These are phyloP conservation scores for Pichia exigua DNA, from an alignment of 805 yeast genomes.

Conservation along the genomic window DNA sequence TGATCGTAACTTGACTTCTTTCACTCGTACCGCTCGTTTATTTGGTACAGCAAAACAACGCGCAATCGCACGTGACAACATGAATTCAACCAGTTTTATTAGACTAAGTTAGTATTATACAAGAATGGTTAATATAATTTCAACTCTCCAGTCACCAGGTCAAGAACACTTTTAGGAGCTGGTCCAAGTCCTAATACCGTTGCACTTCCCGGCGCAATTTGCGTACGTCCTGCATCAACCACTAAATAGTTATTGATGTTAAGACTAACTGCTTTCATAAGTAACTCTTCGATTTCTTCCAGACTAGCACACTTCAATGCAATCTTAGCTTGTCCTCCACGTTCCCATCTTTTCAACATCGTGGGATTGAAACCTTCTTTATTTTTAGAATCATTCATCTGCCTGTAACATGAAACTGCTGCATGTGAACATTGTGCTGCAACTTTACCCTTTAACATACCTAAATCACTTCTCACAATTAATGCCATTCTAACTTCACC, in stretches of 20 bases:
- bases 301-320: conserved; percentile 65
- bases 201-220: conserved; percentile 91
- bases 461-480: conserved; percentile 79
- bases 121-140: no score
- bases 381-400: conserved; percentile 42
- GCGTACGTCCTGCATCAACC: conserved; percentile 96
- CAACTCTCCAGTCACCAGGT: conserved; percentile 72
- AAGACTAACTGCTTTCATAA: conserved; percentile 70
- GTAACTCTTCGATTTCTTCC: conserved; percentile 67
- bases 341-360: conserved; percentile 68
- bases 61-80: neutral
- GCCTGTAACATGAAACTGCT: conserved; percentile 80
- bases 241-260: conserved; percentile 76
- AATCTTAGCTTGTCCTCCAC: conserved; percentile 88
- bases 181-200: conserved; percentile 98
- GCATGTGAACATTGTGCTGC: conserved; percentile 99
- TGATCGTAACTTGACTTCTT: no score
- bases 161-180: conserved; percentile 76
- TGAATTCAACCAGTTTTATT: neutral
- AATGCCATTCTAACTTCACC: conserved; percentile 85
- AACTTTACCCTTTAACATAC: conserved; percentile 90
- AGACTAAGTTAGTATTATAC: no score
- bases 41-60: no score
- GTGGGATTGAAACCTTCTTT: conserved; percentile 52
- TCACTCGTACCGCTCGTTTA: no score